Percentiles rank a stretch among this genome's conserved stretches.
Evolutionary conservation across 2,329 filamentous ascomycete genomes (phyloP).

Genomic region (Colletotrichum aenigma): DNA sequence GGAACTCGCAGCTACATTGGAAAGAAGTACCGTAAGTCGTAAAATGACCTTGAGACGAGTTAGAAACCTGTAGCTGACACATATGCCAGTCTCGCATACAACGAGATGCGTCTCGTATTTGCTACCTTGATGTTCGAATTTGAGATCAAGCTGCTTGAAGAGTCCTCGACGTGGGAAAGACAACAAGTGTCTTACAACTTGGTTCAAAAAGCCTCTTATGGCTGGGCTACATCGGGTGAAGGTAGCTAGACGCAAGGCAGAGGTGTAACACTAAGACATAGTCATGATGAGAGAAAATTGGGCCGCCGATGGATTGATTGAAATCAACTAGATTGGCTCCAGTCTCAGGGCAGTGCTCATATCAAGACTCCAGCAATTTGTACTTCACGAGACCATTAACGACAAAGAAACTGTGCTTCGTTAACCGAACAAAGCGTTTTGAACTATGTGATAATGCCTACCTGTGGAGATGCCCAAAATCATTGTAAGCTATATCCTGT

Average conservation of each 20-base stretch:
- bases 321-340: neutral
- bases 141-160: neutral
- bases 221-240: neutral
- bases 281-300: neutral
- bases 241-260: neutral
- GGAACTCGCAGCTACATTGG: neutral
- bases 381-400: neutral
- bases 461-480: neutral
- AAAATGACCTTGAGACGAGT: neutral
- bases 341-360: neutral
- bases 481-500: neutral
- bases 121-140: neutral
- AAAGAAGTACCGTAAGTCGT: neutral
- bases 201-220: neutral
- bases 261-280: neutral
- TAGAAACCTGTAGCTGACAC: neutral
- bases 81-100: neutral
- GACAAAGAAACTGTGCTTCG: neutral
- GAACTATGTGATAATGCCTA: neutral
- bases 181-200: neutral
- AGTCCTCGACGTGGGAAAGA: neutral
- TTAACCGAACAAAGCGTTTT: neutral
- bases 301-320: neutral
- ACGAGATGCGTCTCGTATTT: neutral
- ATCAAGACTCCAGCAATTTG: neutral